Evolutionary conservation across 192 early-diverging fungal genomes (phyloP).

Genomic region (Backusella macrospora): DNA sequence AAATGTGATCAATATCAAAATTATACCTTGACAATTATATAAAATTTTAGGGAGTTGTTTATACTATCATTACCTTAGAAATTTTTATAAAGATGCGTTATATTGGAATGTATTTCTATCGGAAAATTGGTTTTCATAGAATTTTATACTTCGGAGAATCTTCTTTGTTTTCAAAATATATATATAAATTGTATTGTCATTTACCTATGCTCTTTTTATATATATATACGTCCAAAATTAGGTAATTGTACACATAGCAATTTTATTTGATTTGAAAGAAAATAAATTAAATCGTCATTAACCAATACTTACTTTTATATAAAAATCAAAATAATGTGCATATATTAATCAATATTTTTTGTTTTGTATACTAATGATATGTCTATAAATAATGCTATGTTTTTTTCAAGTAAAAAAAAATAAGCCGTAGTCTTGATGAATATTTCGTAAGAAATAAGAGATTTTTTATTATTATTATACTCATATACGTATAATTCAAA

Average conservation of each 20-base stretch:
- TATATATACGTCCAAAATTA: neutral
- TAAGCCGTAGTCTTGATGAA: too few relatives aligned
- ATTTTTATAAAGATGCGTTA: neutral
- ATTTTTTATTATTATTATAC: neutral
- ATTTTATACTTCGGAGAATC: neutral
- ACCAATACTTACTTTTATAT: too few relatives aligned
- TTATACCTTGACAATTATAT: conserved; percentile 11
- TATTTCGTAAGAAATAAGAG: neutral
- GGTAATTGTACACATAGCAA: neutral
- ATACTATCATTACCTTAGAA: neutral
- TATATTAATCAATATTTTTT: too few relatives aligned
- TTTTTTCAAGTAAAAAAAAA: too few relatives aligned
- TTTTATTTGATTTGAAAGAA: neutral
- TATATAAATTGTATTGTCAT: neutral
- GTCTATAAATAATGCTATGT: too few relatives aligned
- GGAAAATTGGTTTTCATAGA: neutral
- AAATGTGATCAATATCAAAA: neutral
- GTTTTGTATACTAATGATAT: too few relatives aligned
- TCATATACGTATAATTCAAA: neutral
- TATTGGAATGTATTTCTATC: neutral
- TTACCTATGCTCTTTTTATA: neutral
- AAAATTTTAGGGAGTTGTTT: conserved; percentile 6
- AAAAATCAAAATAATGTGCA: neutral
- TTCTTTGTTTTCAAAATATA: neutral
- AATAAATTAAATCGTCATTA: neutral